Percentiles rank a stretch among this genome's conserved stretches.
Evolutionary conservation across 345 rosid species (phyloP).

Genomic region (Rubroshorea leprosula): DNA sequence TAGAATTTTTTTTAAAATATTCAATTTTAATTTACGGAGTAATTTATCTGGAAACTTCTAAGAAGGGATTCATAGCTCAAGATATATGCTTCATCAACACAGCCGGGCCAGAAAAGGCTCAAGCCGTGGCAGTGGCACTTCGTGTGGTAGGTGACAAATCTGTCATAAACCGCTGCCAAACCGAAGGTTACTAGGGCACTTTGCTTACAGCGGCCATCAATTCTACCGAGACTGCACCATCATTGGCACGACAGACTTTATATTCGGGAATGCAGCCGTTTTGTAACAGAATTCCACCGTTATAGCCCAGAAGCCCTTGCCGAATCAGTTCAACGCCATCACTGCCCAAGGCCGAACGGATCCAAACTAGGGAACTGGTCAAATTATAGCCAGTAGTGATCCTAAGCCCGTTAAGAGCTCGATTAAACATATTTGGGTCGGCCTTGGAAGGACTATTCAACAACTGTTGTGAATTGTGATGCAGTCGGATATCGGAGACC

Average conservation of each 20-base stretch:
- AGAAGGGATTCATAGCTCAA: constrained; percentile 9
- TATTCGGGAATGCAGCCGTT: constrained; percentile 11
- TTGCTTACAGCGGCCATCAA: background rate
- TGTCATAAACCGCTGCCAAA: constrained; percentile 2
- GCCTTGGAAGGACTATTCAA: too few relatives aligned
- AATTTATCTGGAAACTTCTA: background rate
- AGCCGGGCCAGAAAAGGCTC: background rate
- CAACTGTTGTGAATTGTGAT: too few relatives aligned
- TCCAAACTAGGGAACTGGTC: too few relatives aligned
- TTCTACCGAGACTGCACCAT: constrained; percentile 8
- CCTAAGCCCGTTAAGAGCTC: too few relatives aligned
- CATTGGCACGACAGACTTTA: constrained; percentile 7
- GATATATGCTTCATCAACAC: constrained; percentile 8
- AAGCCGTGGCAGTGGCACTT: constrained; percentile 9
- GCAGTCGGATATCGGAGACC: too few relatives aligned
- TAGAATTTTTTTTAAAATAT: background rate
- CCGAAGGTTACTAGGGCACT: constrained; percentile 6
- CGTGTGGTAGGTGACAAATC: background rate
- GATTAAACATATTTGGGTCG: too few relatives aligned
- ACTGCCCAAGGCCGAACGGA: constrained; percentile 6
- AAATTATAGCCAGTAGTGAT: too few relatives aligned
- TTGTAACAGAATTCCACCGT: constrained; percentile 12
- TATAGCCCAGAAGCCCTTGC: background rate
- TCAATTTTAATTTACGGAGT: background rate
- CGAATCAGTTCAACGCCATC: constrained; percentile 6